Percentiles rank a stretch among this genome's conserved stretches.
These are phyloP conservation scores for Diversispora epigaea DNA, from an alignment of 192 early-diverging fungal genomes.

Conservation along the genomic window DNA sequence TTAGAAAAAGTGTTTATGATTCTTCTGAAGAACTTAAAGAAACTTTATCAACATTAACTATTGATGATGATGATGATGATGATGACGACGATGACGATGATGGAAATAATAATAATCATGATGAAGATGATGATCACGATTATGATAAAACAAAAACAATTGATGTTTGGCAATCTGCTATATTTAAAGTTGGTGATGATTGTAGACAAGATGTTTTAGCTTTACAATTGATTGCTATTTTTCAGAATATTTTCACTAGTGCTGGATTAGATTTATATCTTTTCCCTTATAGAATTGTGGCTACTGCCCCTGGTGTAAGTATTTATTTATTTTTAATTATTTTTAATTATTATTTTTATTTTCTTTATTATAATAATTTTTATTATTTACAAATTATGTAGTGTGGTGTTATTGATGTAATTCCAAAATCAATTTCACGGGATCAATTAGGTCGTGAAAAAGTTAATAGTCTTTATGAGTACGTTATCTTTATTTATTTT, in stretches of 20 bases:
- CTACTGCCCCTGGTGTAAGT: slow-evolving; percentile 86
- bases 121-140: slow-evolving; percentile 40
- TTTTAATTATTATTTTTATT: too few species aligned
- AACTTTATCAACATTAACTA: slow-evolving; percentile 33
- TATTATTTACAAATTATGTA: slow-evolving; percentile 17
- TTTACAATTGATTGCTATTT: slow-evolving; percentile 94
- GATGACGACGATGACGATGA: slow-evolving; percentile 42
- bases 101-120: slow-evolving; percentile 28
- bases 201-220: slow-evolving; percentile 99
- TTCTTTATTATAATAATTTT: slow-evolving; percentile 26
- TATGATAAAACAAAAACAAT: slow-evolving; percentile 43
- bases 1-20: slow-evolving; percentile 56
- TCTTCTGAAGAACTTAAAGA: slow-evolving; percentile 58
- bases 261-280: slow-evolving; percentile 93
- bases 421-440: slow-evolving; percentile 94
- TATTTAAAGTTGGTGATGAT: slow-evolving; percentile 99
- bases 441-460: slow-evolving; percentile 98
- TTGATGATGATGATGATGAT: slow-evolving; percentile 38
- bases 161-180: slow-evolving; percentile 78
- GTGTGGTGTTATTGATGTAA: slow-evolving; percentile 98
- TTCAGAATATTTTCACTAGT: slow-evolving; percentile 92
- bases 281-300: slow-evolving; percentile 96
- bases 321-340: slow-evolving; percentile 1
- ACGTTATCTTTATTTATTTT: not conserved
- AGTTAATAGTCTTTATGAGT: slow-evolving; percentile 92